Conservation (phyloP, 2,329 filamentous ascomycete species). For the Salinomyces thailandicus region DNA sequence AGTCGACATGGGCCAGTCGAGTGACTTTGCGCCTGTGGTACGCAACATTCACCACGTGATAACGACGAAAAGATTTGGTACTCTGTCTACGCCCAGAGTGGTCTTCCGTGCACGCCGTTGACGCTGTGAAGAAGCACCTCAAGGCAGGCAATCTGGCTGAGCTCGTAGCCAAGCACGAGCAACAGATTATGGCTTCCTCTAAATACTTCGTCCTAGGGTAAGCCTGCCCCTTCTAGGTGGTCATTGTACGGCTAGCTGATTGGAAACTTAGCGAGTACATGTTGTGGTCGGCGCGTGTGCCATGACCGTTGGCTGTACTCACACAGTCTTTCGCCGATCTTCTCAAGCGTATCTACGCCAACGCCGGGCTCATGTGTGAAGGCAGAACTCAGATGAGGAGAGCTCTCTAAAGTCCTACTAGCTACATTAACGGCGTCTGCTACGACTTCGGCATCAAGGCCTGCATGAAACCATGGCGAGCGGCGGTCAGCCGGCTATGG, state of each 20-base stretch:
- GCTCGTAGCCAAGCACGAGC: slow-evolving; percentile 3
- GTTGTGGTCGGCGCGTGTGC: slow-evolving; percentile 5
- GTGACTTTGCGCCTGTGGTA: too few species aligned
- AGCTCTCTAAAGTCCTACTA: slow-evolving; percentile 7
- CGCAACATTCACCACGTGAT: too few species aligned
- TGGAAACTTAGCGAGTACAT: not conserved
- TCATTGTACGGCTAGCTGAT: not conserved
- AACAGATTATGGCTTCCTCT: not conserved
- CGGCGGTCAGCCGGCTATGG: not conserved
- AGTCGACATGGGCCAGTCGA: too few species aligned
- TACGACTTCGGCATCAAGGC: slow-evolving; percentile 8
- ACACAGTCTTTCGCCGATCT: slow-evolving; percentile 1
- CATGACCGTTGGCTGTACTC: slow-evolving; percentile 7
- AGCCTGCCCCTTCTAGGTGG: not conserved
- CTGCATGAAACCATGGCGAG: slow-evolving; percentile 2
- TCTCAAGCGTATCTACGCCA: slow-evolving; percentile 5
- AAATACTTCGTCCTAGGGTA: not conserved
- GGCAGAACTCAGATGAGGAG: slow-evolving; percentile 5
- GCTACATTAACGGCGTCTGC: slow-evolving; percentile 7
- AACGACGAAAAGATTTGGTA: slow-evolving; percentile 2
- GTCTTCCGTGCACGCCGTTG: not conserved
- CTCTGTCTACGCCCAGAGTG: slow-evolving; percentile 5
- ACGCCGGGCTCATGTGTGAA: slow-evolving; percentile 5
- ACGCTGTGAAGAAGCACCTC: slow-evolving; percentile 1
- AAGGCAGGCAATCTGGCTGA: not conserved